Evolutionary conservation across 306 rosid species (phyloP).

Genomic region (Oxytropis ochrocephala): DNA sequence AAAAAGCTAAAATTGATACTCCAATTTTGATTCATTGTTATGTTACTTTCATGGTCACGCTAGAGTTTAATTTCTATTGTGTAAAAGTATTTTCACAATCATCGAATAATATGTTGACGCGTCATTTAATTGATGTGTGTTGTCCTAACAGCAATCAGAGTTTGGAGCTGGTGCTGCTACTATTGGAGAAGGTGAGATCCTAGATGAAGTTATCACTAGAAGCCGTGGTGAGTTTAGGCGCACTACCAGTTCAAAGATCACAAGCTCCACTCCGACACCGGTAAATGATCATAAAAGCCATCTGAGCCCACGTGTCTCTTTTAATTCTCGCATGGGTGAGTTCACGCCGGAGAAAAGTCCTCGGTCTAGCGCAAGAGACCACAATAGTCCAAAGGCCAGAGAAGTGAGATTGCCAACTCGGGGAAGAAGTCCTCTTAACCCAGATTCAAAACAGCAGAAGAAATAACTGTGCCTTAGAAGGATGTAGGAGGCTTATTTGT

Average conservation of each 20-base stretch:
- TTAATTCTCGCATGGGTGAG: constrained; percentile 58
- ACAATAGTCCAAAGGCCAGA: constrained; percentile 46
- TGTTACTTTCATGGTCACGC: neutral
- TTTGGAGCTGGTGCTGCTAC: constrained; percentile 55
- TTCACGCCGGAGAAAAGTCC: constrained; percentile 61
- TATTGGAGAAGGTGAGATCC: constrained; percentile 64
- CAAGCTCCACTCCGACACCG: constrained; percentile 79
- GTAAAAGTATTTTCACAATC: too few species aligned
- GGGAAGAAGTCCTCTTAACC: constrained; percentile 65
- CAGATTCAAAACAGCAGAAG: constrained; percentile 32
- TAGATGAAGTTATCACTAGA: constrained; percentile 83
- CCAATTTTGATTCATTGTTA: neutral
- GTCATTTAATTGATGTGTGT: neutral
- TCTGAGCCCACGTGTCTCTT: constrained; percentile 46
- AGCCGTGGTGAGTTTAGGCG: constrained; percentile 94
- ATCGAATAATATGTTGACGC: too few species aligned
- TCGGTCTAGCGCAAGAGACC: constrained; percentile 50
- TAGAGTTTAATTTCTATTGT: too few species aligned
- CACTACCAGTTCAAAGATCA: constrained; percentile 66
- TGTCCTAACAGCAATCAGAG: constrained; percentile 63
- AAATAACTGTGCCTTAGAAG: constrained; percentile 17
- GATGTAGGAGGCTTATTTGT: constrained; percentile 19
- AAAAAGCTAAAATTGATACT: neutral
- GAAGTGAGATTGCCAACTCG: constrained; percentile 46
- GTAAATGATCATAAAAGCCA: constrained; percentile 32